Evolutionary conservation across 208 protist species (phyloP), one percentile per base, ranked within the genome.

Genomic region (Lotmaria passim): DNA sequence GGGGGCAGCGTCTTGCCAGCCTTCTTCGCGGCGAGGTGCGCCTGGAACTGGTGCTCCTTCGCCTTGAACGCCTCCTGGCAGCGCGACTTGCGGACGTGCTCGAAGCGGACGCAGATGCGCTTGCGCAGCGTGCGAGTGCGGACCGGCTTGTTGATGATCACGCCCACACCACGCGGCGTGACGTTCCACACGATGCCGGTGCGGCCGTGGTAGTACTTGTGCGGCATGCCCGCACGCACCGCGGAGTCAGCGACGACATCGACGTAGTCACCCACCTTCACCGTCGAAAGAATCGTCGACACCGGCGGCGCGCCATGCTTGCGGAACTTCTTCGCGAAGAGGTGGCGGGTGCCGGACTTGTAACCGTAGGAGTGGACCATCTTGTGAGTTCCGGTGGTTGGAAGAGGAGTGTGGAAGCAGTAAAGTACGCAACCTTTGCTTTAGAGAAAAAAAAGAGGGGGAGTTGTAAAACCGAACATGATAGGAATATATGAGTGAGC

Each of bases 191-290:
- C 97, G 66, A 93, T 88, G 69, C 99, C 99, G 63, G 99, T 99
- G 82, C 96, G 98, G 69, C 99, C 99, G 85, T 99, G 98, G 97
- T 99, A 99, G 93, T 98, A 99, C 91, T 99, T 99, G 96, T 99
- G 95, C 58, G 99, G 99, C 98, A 99, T 99, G 85, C 99, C 99
- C 56, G 98, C 98, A 60, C 99, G 98, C 77, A 99, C 91, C n/a
- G 98, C 87, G 44, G 96, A 90, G 84, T 99, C 99, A 47, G 90
- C 97, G 11, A 97, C 93, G 77, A 99, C 95, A 74, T 99, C 98
- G 44, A 99, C 99, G 84, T 97, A 99, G 77, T 99, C 98, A 73
- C 98, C 98, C 44, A 99, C 71, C 85, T 99, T 99, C 95, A 98
- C 98, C 70, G 71, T 96, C 51, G 87, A 93, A 26, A 99, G 86